Percentiles rank a stretch among this genome's conserved stretches.
Conservation (phyloP, 371 early-diverging fungal species). For the Saksenaea vasiformis region DNA sequence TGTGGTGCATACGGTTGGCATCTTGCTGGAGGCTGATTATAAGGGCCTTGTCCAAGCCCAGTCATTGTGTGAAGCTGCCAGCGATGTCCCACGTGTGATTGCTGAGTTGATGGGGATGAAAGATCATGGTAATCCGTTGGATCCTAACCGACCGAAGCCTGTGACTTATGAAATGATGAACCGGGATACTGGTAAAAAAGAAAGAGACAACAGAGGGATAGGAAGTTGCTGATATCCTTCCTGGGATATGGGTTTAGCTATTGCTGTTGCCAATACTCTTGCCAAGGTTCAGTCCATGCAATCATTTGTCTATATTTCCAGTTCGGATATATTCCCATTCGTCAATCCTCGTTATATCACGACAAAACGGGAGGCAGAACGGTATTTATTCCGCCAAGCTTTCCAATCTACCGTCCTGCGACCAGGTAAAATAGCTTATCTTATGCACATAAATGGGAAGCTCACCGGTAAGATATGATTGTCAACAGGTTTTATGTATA, state of each 20-base stretch:
- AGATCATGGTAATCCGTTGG: conserved; percentile 50
- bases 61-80: conserved; percentile 40
- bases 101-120: conserved; percentile 33
- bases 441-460: no score
- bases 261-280: conserved; percentile 54
- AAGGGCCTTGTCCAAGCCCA: conserved; percentile 59
- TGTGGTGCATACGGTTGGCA: conserved; percentile 76
- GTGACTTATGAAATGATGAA: conserved; percentile 67
- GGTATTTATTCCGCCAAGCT: conserved; percentile 50
- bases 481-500: conserved; percentile 66
- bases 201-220: background rate
- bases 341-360: conserved; percentile 73
- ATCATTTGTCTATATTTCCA: conserved; percentile 73
- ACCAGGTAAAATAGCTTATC: conserved; percentile 58
- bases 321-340: conserved; percentile 67
- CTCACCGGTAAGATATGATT: no score
- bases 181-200: conserved; percentile 67
- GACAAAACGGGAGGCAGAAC: conserved; percentile 77
- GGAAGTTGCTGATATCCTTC: background rate
- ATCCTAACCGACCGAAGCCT: conserved; percentile 17
- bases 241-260: conserved; percentile 32
- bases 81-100: conserved; percentile 21
- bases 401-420: conserved; percentile 67
- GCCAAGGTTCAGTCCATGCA: conserved; percentile 48
- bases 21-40: conserved; percentile 71